Base-by-base conservation (phyloP, 1,139 yeast genomes). In the Sugiyamaella novakii region DNA sequence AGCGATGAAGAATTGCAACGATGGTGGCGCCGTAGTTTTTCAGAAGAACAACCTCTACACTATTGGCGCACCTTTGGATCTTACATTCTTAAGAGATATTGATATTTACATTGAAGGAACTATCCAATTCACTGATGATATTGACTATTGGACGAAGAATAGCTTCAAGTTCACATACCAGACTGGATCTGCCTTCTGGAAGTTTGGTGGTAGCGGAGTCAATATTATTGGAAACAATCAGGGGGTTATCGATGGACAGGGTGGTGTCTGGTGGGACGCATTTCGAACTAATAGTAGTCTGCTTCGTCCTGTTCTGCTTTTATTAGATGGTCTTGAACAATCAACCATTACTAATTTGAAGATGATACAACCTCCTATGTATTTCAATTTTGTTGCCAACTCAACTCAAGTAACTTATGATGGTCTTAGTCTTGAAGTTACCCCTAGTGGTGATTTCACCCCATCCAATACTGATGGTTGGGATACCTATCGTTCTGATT, bases 191-290 rank as follows among this genome's bases (percentile, higher is more conserved):
- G 44, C 44, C 6, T 40, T 40, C 18, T 30, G 44, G 44, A 40
- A 40, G n/a, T 29, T 40, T 29, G 44, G 44, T 12, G 44, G 36
- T 15, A 24, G 34, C 17, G 44, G 44, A 3, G 44, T 40, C 5
- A 30, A 40, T 40, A 40, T 40, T 15, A 40, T 40, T 22, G 42
- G 42, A 12, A 21, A 21, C 7, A 21, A 37, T 14, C 11, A 24
- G 30, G 42, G 42, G 14, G 31, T 37, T 6, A 37, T 37, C 21
- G 44, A 40, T 29, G 44, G 36, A 3, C 44, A 40, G n/a, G 44
- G 36, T 8, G 36, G 36, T 17, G 12, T 12, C 3, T 29, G 35
- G 44, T 40, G 44, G 44, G 19, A 28, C 10, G 44, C 19, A 11
- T 40, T 29, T 31, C 35, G 6, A 7, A 40, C 25, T 11, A 30